Conservation (phyloP, 495 filamentous ascomycete species). For the Hypomontagnella submonticulosa region DNA sequence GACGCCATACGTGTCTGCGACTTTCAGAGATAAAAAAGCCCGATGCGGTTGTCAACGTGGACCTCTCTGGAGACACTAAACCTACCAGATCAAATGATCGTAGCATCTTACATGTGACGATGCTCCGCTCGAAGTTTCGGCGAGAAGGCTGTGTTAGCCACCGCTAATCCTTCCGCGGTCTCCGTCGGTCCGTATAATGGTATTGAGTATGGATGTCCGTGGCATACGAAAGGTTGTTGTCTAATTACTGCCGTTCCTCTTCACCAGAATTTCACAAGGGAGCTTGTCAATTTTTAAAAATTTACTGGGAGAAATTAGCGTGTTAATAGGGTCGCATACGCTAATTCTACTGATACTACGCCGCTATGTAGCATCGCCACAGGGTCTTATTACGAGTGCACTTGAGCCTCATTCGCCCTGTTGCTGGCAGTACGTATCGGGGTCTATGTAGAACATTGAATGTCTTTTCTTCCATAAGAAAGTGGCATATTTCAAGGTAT, state of each 20-base stretch:
- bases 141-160: constrained; percentile 12
- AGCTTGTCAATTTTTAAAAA: no score
- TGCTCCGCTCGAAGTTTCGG: constrained; percentile 14
- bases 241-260: background rate
- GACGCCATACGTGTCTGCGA: constrained; percentile 25
- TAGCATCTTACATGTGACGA: constrained; percentile 18
- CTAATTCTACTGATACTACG: no score
- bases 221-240: background rate
- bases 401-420: no score
- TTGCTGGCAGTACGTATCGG: no score
- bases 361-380: no score
- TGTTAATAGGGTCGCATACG: no score
- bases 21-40: constrained; percentile 4
- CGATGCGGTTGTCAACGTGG: constrained; percentile 39
- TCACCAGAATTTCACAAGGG: no score
- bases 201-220: constrained; percentile 2
- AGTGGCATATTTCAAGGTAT: no score
- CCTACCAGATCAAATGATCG: constrained; percentile 22
- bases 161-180: constrained; percentile 7
- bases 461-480: no score
- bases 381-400: no score
- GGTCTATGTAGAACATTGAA: no score
- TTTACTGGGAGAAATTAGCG: no score
- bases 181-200: constrained; percentile 8
- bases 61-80: constrained; percentile 29